Base-by-base conservation (phyloP, 805 yeast genomes). In the Wickerhamomyces kurtzmanii region DNA sequence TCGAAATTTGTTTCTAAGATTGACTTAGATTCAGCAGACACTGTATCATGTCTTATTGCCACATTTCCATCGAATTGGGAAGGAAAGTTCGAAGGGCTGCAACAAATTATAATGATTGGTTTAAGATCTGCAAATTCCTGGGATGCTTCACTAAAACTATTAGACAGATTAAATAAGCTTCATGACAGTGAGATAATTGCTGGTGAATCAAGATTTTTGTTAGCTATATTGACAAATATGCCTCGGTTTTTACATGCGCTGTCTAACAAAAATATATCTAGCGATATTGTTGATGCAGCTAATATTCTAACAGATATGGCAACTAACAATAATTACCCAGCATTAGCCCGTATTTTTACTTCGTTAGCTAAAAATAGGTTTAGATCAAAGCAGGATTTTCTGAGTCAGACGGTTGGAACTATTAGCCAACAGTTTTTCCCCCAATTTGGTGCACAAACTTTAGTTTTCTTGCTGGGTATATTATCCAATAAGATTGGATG, bases 21-120 rank as follows among this genome's bases (percentile, higher is more conserved):
- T 43, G 95, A 85, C 47, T 57, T 85, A 28, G 86, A 81, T 37
- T 75, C 94, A 1, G 81, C 78, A 1, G 94, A 82, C 31, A 83
- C 94, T 0, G 89, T 86, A 2, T 73, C 79, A 15, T 77, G 93
- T 49, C 62, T 87, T 33, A 71, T 83, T 12, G 70, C 91, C 0
- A 81, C 91, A 0, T 91, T 87, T 47, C 99, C 99, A 0, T 75
- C 91, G 0, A 79, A 82, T 32, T 91, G 97, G 98, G 95, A 87
- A 46, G 95, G 96, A 1, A 69, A 75, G 31, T 91, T 86, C 51
- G 89, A 79, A 44, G 97, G 97, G 0, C 58, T 91, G 6, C 94
- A 86, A 43, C 76, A 70, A 24, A 65, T 80, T 12, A 73, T 87
- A 0, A 60, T 85, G 68, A 71, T 75, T 25, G 99, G 99, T 0